Conservation (phyloP, 2,329 filamentous ascomycete genomes). For the Fusarium sterilihyphosum region DNA sequence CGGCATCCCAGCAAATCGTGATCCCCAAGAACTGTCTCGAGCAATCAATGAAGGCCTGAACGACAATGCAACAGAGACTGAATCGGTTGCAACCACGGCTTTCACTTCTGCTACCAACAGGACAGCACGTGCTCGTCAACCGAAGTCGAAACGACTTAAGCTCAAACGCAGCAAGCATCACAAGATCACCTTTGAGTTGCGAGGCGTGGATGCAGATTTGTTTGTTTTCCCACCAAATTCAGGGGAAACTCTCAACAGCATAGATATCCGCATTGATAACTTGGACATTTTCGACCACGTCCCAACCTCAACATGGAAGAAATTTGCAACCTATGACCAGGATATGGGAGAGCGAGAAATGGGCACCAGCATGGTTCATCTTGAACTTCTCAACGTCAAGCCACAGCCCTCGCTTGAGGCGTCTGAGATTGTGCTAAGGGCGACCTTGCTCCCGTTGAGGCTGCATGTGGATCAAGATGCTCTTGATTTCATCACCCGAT, state of each 20-base stretch:
- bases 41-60: conserved; percentile 91
- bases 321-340: conserved; percentile 93
- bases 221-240: conserved; percentile 79
- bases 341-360: conserved; percentile 88
- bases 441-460: conserved; percentile 82
- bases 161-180: conserved; percentile 88
- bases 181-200: conserved; percentile 95
- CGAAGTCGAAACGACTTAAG: conserved; percentile 70
- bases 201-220: conserved; percentile 84
- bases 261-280: conserved; percentile 84
- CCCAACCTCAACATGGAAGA: conserved; percentile 96
- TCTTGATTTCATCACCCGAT: conserved; percentile 94
- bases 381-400: conserved; percentile 88
- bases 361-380: conserved; percentile 87
- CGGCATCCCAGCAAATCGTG: conserved; percentile 85
- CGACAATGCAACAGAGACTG: conserved; percentile 87
- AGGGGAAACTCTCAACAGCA: conserved; percentile 85
- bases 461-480: conserved; percentile 98
- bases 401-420: conserved; percentile 86
- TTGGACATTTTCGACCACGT: conserved; percentile 95
- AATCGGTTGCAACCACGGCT: conserved; percentile 84
- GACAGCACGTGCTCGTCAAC: conserved; percentile 53
- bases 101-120: conserved; percentile 67
- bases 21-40: conserved; percentile 81
- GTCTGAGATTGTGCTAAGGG: conserved; percentile 86